Evolutionary conservation across 495 filamentous ascomycete genomes (phyloP).

Genomic region (Lentithecium fluviatile): DNA sequence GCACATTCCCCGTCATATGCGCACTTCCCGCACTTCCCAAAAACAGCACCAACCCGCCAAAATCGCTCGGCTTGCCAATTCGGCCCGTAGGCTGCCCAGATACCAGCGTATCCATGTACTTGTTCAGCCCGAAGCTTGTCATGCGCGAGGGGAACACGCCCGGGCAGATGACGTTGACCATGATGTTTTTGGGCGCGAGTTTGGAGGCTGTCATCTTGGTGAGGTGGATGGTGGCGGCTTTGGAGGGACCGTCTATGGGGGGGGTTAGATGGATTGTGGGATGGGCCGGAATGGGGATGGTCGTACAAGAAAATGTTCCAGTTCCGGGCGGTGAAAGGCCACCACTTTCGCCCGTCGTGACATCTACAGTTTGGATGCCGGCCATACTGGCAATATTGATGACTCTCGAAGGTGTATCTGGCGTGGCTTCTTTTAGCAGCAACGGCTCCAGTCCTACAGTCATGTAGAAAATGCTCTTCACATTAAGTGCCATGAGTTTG

Average conservation of each 20-base stretch:
- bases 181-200: slow-evolving; percentile 41
- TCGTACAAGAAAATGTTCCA: slow-evolving; percentile 39
- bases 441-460: slow-evolving; percentile 36
- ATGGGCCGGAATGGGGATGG: not conserved
- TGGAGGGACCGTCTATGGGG: slow-evolving; percentile 37
- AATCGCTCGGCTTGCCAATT: slow-evolving; percentile 42
- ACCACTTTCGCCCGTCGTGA: slow-evolving; percentile 38
- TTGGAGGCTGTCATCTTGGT: slow-evolving; percentile 43
- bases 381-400: slow-evolving; percentile 44
- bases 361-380: slow-evolving; percentile 41
- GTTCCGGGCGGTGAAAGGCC: slow-evolving; percentile 37
- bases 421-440: slow-evolving; percentile 38
- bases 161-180: slow-evolving; percentile 42
- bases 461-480: slow-evolving; percentile 42
- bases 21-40: slow-evolving; percentile 34
- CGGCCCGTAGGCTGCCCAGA: slow-evolving; percentile 40
- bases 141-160: slow-evolving; percentile 44
- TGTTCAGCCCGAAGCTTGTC: slow-evolving; percentile 39
- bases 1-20: slow-evolving; percentile 43
- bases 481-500: slow-evolving; percentile 43
- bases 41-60: slow-evolving; percentile 41
- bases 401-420: slow-evolving; percentile 37
- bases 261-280: not conserved
- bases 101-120: slow-evolving; percentile 39
- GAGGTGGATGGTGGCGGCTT: slow-evolving; percentile 44